These are phyloP conservation scores for Neurospora tetraspora DNA, from an alignment of 495 filamentous ascomycete genomes.

Conservation along the genomic window DNA sequence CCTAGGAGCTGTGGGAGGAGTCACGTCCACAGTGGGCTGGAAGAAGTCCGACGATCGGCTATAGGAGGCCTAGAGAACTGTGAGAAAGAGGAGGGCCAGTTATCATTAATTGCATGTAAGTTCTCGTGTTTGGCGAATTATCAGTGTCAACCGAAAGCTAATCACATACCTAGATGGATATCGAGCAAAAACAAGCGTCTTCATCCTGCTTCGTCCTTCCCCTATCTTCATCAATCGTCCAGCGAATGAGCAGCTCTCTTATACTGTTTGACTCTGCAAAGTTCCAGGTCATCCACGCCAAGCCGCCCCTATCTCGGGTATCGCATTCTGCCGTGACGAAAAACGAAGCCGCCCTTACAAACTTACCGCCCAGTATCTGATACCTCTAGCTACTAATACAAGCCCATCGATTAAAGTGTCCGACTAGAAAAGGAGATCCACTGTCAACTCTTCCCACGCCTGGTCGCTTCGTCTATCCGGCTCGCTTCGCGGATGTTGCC, in stretches of 20 bases:
- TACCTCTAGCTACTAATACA: background rate
- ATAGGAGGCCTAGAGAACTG: background rate
- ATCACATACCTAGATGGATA: background rate
- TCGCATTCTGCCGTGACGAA: background rate
- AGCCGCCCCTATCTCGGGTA: background rate
- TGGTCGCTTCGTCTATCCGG: background rate
- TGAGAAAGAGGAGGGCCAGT: background rate
- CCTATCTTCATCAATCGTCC: background rate
- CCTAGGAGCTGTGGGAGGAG: constrained; percentile 61
- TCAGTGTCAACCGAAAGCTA: background rate
- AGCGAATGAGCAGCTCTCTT: background rate
- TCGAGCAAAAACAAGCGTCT: background rate
- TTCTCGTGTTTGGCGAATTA: background rate
- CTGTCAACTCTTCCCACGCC: background rate
- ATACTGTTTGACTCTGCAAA: background rate
- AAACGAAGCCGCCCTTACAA: background rate
- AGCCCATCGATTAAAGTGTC: background rate
- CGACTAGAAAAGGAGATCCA: background rate
- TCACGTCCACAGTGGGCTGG: constrained; percentile 60
- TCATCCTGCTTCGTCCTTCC: background rate
- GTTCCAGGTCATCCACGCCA: background rate
- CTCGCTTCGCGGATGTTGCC: background rate
- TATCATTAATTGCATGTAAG: background rate
- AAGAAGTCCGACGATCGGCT: constrained; percentile 35
- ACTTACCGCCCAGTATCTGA: background rate